Percentiles rank a stretch among this genome's conserved stretches.
Conservation (phyloP, 352 stramenopile species). For the Phytophthora sp. region DNA sequence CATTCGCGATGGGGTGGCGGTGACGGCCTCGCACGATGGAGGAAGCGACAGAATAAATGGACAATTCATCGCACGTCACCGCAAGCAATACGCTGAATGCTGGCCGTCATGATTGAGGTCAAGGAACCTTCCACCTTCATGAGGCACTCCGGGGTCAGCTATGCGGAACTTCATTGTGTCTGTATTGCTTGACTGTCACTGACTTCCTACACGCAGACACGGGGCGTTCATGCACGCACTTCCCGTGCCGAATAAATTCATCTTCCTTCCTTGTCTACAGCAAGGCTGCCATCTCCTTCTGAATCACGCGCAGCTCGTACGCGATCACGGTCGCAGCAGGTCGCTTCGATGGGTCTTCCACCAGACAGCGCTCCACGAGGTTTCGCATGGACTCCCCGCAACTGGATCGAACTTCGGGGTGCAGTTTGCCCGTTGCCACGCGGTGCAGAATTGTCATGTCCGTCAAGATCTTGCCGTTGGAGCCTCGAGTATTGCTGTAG, state of each 20-base stretch:
- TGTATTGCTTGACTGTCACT: neutral
- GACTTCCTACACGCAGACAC: slow-evolving; percentile 6
- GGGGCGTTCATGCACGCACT: neutral
- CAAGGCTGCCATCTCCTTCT: slow-evolving; percentile 32
- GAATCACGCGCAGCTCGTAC: slow-evolving; percentile 28
- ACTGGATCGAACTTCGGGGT: slow-evolving; percentile 14
- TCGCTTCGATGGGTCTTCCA: slow-evolving; percentile 17
- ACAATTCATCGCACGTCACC: neutral
- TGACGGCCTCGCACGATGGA: too few species aligned
- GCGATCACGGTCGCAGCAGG: slow-evolving; percentile 23
- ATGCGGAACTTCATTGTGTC: neutral
- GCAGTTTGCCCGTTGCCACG: slow-evolving; percentile 47
- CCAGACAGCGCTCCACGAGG: slow-evolving; percentile 21
- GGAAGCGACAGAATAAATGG: too few species aligned
- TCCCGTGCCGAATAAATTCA: slow-evolving; percentile 18
- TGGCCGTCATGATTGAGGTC: too few species aligned
- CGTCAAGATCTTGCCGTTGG: slow-evolving; percentile 48
- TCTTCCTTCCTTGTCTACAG: neutral
- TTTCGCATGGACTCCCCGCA: slow-evolving; percentile 11
- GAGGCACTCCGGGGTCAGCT: too few species aligned
- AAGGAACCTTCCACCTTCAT: too few species aligned
- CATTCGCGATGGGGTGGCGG: slow-evolving; percentile 7
- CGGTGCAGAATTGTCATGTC: slow-evolving; percentile 60
- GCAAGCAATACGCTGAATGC: too few species aligned
- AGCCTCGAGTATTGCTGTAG: slow-evolving; percentile 36